Evolutionary conservation across 768 basidiomycete species (phyloP).

Genomic region (Suillus americanus): DNA sequence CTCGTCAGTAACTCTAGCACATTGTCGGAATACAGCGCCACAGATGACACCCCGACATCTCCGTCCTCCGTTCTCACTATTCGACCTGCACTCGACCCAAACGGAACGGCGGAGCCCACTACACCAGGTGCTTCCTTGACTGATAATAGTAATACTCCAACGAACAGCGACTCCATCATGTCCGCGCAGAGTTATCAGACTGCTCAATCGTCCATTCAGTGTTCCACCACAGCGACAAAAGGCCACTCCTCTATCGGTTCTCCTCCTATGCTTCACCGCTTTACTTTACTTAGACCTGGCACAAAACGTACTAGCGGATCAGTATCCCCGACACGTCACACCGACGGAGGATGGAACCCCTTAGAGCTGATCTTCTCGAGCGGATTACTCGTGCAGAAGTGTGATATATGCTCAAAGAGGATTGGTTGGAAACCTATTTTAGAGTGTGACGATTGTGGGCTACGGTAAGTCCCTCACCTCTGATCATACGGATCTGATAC

Average conservation of each 20-base stretch:
- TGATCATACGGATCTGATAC: slow-evolving; percentile 6
- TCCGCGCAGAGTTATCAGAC: slow-evolving; percentile 68
- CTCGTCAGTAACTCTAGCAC: slow-evolving; percentile 43
- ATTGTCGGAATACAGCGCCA: slow-evolving; percentile 65
- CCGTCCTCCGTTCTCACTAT: slow-evolving; percentile 76
- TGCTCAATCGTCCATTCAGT: slow-evolving; percentile 48
- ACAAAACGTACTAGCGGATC: slow-evolving; percentile 46
- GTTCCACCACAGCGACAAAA: slow-evolving; percentile 68
- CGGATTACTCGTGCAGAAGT: slow-evolving; percentile 70
- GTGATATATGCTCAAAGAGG: slow-evolving; percentile 79
- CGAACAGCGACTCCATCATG: slow-evolving; percentile 46
- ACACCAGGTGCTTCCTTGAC: slow-evolving; percentile 36
- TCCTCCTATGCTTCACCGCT: slow-evolving; percentile 71
- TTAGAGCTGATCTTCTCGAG: slow-evolving; percentile 78
- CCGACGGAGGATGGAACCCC: slow-evolving; percentile 64
- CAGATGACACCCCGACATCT: slow-evolving; percentile 46
- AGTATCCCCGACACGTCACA: slow-evolving; percentile 27
- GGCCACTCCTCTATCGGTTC: slow-evolving; percentile 70
- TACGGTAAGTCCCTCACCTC: slow-evolving; percentile 48
- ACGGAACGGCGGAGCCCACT: slow-evolving; percentile 40
- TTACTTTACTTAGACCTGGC: slow-evolving; percentile 83
- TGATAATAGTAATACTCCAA: slow-evolving; percentile 35
- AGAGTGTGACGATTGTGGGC: slow-evolving; percentile 87
- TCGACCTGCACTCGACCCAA: slow-evolving; percentile 53
- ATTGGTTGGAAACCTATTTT: slow-evolving; percentile 85